phyloP scores from a whole-genome alignment of 805 yeast species.

The Candida endomychidarum region DNA sequence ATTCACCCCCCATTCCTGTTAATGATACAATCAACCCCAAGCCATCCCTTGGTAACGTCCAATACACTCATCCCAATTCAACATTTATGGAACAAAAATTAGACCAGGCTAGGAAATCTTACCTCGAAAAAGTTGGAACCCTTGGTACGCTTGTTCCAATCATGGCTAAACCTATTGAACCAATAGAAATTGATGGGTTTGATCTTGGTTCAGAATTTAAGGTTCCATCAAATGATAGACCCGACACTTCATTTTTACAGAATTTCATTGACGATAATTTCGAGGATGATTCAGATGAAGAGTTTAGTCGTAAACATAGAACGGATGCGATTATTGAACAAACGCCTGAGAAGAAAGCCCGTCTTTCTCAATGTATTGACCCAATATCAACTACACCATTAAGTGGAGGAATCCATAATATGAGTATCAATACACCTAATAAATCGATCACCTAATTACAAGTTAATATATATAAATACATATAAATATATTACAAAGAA shows the following conservation, averaged over 20 bases:
- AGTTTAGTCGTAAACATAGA: not conserved
- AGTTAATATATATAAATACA: constrained; percentile 4
- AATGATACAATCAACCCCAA: too few species aligned
- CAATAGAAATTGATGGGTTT: constrained; percentile 1
- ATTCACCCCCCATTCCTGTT: too few species aligned
- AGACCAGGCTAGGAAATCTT: not conserved
- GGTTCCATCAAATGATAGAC: not conserved
- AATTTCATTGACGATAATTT: not conserved
- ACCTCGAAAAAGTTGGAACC: not conserved
- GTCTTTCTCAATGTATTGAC: not conserved
- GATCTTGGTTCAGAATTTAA: not conserved
- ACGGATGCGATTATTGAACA: not conserved
- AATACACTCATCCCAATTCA: not conserved
- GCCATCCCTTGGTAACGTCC: too few species aligned
- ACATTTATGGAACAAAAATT: not conserved
- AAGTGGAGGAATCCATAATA: constrained; percentile 20
- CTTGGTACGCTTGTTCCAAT: not conserved
- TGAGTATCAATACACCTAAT: constrained; percentile 13
- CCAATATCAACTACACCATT: constrained; percentile 17
- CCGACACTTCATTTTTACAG: not conserved
- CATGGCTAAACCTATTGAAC: too few species aligned
- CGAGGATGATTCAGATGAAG: not conserved
- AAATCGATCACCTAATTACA: not conserved
- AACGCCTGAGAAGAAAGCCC: constrained; percentile 7
- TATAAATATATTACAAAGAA: constrained; percentile 5